Base-by-base conservation (phyloP, 2,329 filamentous ascomycete genomes). In the Neofusicoccum cordaticola region DNA sequence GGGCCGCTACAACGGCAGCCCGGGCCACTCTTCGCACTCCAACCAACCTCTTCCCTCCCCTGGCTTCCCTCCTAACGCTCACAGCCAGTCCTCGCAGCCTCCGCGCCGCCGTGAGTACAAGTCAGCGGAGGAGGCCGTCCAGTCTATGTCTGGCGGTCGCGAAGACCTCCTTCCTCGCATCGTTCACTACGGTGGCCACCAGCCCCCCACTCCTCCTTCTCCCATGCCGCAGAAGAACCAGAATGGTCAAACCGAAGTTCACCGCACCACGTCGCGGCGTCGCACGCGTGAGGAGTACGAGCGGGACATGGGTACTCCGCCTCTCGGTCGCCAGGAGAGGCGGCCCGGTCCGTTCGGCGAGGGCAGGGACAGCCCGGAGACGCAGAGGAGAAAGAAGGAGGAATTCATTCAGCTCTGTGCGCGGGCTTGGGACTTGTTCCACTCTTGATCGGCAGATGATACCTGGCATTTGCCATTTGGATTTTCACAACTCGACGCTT, bases 391-490 rank as follows among this genome's bases (percentile, higher is more conserved):
- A 73, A 98, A 98, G 86, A 93, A 93, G 75, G 93, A 97, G 48
- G 92, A 97, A 76, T 99, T 99, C 74, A 82, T 99, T 68, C 83
- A 86, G 64, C 81, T 98, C 57, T 97, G 94, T 75, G 88, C 92
- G 70, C 85, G 92, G 72, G 95, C 95, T 8, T 99, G 95, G 95
- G 95, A 99, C 80, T 79, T 99, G 34, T 97, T 98, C 79, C 95
- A 98, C 81, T 97, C 93, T 67, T 97, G 50, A 65, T n/a, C 42
- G 22, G 31, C 27, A 17, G 22, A 44, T 22, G 31, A 42, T 15
- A 41, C 13, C 35, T 45, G n/a, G 41, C 17, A n/a, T 22, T n/a
- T 60, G 19, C n/a, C 35, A 22, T 45, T 42, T 45, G 41, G 15
- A 44, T 31, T 60, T 17, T 35, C 4, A 22, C 48, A 42, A 35